Evolutionary conservation across 192 early-diverging fungal genomes (phyloP), one percentile per base, ranked within the genome.

Genomic region (Backusella mclennaniae): DNA sequence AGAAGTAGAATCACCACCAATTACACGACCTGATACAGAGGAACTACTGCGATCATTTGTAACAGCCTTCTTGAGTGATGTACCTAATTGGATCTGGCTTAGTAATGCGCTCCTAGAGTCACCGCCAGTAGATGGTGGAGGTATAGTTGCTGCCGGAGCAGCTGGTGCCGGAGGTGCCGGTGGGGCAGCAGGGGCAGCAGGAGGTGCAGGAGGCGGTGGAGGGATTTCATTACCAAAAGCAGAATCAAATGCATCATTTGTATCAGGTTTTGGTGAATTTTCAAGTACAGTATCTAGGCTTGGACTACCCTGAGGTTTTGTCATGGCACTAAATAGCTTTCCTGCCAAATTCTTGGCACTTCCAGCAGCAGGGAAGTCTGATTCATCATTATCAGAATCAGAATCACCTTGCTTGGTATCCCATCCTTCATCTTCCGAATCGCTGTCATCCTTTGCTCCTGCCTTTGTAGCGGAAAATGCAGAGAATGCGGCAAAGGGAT

Each of bases 11-110:
- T 19, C 31, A 35, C 33, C 71, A 53, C n/a, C 49, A 52, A 73
- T 52, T 33, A 90, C 84, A 15, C 75, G 77, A 3, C 84, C 84
- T 66, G 81, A 73, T 39, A 83, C 79, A 41, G 74, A 70, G 4
- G 87, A 79, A 6, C 42, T 59, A 19, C 89, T 90, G 41, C 88
- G 89, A 79, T 95, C 93, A 67, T 89, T 89, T 1, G 92, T 93
- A 26, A 84, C 78, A 0, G 91, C 69, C 80, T 90, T 89, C 39
- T 87, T 90, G 17, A 95, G 83, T 49, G 71, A 80, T 39, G 79
- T 83, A 7, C 93, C 93, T 68, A 82, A 66, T 76, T 92, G 91
- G 75, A 95, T 95, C 76, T 95, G 92, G 72, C 85, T 81, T 70
- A 95, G 80, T 19, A 95, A 82, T 4, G 92, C 92, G 68, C 79